phyloP scores from a whole-genome alignment of 2,329 filamentous ascomycete genomes.

The Hymenoscyphus occultus region DNA sequence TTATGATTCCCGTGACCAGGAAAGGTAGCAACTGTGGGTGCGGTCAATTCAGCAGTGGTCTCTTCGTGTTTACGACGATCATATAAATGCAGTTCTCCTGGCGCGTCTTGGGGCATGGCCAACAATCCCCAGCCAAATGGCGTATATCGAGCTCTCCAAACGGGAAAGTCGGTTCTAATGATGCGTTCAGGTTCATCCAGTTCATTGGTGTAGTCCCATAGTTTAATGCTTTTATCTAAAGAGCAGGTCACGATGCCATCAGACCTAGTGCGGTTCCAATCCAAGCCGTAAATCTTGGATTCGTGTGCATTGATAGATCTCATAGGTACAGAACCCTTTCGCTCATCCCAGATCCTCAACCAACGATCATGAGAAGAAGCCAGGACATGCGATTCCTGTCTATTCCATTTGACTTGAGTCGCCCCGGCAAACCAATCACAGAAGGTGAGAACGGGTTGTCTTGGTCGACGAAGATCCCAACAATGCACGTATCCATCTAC shows the following conservation, averaged over 20 bases:
- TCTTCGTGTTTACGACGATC: slow-evolving; percentile 55
- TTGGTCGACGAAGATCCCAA: slow-evolving; percentile 79
- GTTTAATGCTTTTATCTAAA: slow-evolving; percentile 86
- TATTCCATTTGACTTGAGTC: slow-evolving; percentile 93
- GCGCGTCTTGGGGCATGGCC: slow-evolving; percentile 88
- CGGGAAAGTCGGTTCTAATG: slow-evolving; percentile 78
- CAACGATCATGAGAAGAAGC: slow-evolving; percentile 88
- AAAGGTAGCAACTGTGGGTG: slow-evolving; percentile 55
- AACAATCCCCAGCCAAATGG: slow-evolving; percentile 84
- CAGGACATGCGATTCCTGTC: slow-evolving; percentile 79
- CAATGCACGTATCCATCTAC: slow-evolving; percentile 91
- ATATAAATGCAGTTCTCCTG: slow-evolving; percentile 81
- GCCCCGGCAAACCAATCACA: slow-evolving; percentile 93
- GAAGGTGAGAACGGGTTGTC: slow-evolving; percentile 73
- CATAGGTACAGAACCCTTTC: slow-evolving; percentile 73
- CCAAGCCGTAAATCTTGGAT: slow-evolving; percentile 92
- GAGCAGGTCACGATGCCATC: slow-evolving; percentile 82
- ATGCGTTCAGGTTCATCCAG: slow-evolving; percentile 69
- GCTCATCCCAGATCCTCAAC: slow-evolving; percentile 86
- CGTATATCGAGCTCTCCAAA: slow-evolving; percentile 88
- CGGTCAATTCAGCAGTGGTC: slow-evolving; percentile 43
- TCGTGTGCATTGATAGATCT: slow-evolving; percentile 83
- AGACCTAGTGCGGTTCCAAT: slow-evolving; percentile 80
- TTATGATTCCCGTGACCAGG: slow-evolving; percentile 59
- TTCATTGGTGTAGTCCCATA: slow-evolving; percentile 75